Base-by-base conservation (phyloP, 441 rosid genomes). In the Manihot esculenta region DNA sequence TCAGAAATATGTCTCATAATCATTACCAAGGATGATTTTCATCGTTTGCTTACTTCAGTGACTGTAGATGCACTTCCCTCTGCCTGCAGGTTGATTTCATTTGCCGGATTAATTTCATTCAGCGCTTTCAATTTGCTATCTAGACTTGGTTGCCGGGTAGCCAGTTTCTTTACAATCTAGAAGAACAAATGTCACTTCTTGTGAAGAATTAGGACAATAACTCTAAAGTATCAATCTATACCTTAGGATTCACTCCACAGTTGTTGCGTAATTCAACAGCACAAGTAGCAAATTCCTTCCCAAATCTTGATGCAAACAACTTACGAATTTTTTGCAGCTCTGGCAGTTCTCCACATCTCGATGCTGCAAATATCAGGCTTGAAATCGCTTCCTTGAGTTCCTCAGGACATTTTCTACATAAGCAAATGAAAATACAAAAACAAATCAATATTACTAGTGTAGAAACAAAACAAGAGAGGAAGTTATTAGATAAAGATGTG, bases 261-360 rank as follows among this genome's bases (percentile, higher is more conserved):
- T 69, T 69, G 71, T 74, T 81, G 21, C 77, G 80, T n/a, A 80
- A 62, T 55, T 86, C 85, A 12, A 84, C 63, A 10, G 84, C 84
- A 54, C 66, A 72, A 77, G 78, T 66, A 54, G 69, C 77, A 17
- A 86, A 74, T 35, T 84, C 86, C 27, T 69, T 67, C 71, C 87
- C 88, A 17, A 73, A 85, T 56, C 64, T 77, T 8, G 81, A 72
- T 0, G 55, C 35, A 7, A 84, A 73, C 55, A 78, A 69, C 23
- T 67, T 71, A n/a, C 87, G 86, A 45, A 85, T 74, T 42, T 78
- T 75, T 56, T 66, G 82, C 60, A 88, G 80, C 77, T 88, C 93
- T 1, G 93, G 91, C 49, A 85, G 84, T 11, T 86, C 88, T 13
- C 89, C 82, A 13, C 84, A 81, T 50, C 93, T 82, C 23, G 91